Evolutionary conservation across 805 yeast species (phyloP), one percentile per base, ranked within the genome.

Genomic region (Starmerella tilneyi): DNA sequence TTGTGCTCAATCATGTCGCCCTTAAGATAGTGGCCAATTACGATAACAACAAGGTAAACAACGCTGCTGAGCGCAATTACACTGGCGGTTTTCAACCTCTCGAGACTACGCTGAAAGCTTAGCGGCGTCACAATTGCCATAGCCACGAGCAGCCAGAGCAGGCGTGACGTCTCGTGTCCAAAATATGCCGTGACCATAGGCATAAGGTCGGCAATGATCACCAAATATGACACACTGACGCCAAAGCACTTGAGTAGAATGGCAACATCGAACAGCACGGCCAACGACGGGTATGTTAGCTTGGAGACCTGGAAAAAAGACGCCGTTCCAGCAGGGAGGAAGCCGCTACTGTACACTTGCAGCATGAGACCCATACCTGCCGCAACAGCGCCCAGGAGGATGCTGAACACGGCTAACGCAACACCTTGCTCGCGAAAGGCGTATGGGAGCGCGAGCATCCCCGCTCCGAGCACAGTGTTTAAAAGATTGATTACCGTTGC

Each of bases 71-170:
- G 67, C 1, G 95, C 96, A 29, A 88, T 68, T 61, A 86, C 65
- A 2, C 95, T 84, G 1, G 96, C 84, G 56, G 84, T 82, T 58
- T 83, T 81, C 58, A 88, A 72, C 9, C 95, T 83, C 59, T 84
- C 94, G 49, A 88, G 70, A 56, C 76, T 77, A 56, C 79, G 74
- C 56, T 82, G 68, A 60, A 79, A 84, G 11, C 92, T 79, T 41
- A 89, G 66, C 0, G 86, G 86, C 3, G 65, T 64, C 6, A 70
- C 63, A 15, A 78, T 68, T 22, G 71, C 52, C 40, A 56, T 41
- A 0, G 56, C 52, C 8, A 54, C 30, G 6, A 49, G 19, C 6
- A 56, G 42, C 61, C 59, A 57, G 12, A 41, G 15, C 33, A 39
- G 17, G 49, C 75, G 73, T 65, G 24, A 69, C 59, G 9, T 45